Evolutionary conservation across 495 filamentous ascomycete genomes (phyloP), one percentile per base, ranked within the genome.

Genomic region (Schizothecium vesticola): DNA sequence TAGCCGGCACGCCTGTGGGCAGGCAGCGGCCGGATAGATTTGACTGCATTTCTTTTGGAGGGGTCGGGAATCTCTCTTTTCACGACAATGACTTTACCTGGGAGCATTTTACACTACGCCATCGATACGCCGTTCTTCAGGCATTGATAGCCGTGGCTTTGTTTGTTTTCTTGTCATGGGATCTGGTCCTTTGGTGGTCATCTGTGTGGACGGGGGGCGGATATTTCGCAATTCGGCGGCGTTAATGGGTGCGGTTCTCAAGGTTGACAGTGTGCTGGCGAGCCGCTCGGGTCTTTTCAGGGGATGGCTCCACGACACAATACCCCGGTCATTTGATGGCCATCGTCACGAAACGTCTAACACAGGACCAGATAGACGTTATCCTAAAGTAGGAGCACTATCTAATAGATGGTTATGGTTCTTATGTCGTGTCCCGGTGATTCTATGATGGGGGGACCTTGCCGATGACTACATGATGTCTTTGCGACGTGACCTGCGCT

Each of bases 401-500:
- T 70, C 68, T 74, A 76, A 76, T 76, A 76, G 67, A 76, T 33
- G 73, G 61, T 70, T 72, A 72, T 69, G 67, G 67, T 70, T 72
- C 66, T 64, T 31, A 31, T 58, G 16, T 25, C 5, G 24, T 57
- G 31, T 16, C 16, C 13, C 43, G 1, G 6, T 51, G 21, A 25
- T 5, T 12, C 19, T 5, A 24, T 51, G 29, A 6, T 66, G 59
- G 66, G 36, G n/a, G 4, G 23, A 58, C 51, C 9, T 56, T 56
- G 55, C 28, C 1, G 43, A 6, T 51, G 43, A 9, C 43, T 51
- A 19, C 43, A n/a, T 51, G 6, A 28, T 51, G 6, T n/a, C 43
- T 13, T 33, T 51, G 36, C 16, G 5, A n/a, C 16, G n/a, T 51
- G 36, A n/a, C 16, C 1, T n/a, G 36, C 26, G 16, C 16, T 51